Conservation (phyloP, 495 filamentous ascomycete species). For the Xylaria grammica region DNA sequence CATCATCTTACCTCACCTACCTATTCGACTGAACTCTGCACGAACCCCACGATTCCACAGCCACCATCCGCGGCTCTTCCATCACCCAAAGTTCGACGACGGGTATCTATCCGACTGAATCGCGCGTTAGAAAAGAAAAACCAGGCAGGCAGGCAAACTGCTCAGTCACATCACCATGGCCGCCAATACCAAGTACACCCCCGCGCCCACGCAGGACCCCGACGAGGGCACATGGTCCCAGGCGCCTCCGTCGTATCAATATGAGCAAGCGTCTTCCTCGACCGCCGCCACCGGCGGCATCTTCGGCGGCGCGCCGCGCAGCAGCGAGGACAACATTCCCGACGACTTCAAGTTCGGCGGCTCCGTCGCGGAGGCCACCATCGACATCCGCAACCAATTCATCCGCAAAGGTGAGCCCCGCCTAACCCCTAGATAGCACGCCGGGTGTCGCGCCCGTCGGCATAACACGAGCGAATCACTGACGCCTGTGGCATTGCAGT, state of each 20-base stretch:
- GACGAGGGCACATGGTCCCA: constrained; percentile 72
- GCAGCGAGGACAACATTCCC: constrained; percentile 85
- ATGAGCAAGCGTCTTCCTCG: constrained; percentile 44
- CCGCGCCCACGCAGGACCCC: constrained; percentile 76
- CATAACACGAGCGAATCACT: not conserved
- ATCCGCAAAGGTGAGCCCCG: constrained; percentile 69
- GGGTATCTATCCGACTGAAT: not conserved
- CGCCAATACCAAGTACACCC: constrained; percentile 70
- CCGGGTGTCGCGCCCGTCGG: not conserved
- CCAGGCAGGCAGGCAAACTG: not conserved
- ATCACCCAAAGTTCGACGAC: not conserved
- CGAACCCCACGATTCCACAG: constrained; percentile 10
- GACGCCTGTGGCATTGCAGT: constrained; percentile 27
- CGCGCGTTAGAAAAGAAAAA: not conserved
- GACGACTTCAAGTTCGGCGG: constrained; percentile 99
- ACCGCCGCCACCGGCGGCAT: constrained; percentile 44
- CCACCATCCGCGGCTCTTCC: constrained; percentile 8
- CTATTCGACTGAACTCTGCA: not conserved
- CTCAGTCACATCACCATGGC: constrained; percentile 54
- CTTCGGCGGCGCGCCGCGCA: constrained; percentile 63
- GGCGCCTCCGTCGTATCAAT: constrained; percentile 82
- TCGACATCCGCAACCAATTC: constrained; percentile 97
- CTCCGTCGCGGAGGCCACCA: constrained; percentile 86
- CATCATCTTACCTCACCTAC: not conserved
- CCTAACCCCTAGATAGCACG: constrained; percentile 50